phyloP scores from a whole-genome alignment of 1,284 basidiomycete species.

The Leccinum subrobustum region DNA sequence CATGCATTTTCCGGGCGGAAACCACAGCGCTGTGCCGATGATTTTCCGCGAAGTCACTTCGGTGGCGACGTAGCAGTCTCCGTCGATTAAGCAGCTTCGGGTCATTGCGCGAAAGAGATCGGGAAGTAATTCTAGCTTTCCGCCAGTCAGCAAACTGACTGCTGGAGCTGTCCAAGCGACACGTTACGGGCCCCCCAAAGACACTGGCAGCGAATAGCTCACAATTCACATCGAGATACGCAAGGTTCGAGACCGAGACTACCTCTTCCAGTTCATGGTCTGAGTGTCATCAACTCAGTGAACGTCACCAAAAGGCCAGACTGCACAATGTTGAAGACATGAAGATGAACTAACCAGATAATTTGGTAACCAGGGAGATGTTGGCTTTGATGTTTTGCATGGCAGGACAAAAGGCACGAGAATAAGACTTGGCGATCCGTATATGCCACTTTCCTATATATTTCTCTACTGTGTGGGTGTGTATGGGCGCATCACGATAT shows the following conservation, averaged over 20 bases:
- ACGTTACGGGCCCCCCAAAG: not conserved
- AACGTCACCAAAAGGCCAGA: not conserved
- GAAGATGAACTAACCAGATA: conserved; percentile 1
- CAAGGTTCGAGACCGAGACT: not conserved
- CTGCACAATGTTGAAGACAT: not conserved
- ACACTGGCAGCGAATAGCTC: not conserved
- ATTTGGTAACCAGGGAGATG: not conserved
- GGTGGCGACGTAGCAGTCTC: conserved; percentile 8
- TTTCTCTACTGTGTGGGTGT: not conserved
- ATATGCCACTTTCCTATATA: not conserved
- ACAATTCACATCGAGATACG: conserved; percentile 1
- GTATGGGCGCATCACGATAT: not conserved
- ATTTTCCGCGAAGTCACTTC: conserved; percentile 3
- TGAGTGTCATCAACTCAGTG: not conserved
- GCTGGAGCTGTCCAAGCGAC: not conserved
- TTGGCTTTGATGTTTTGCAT: conserved; percentile 6
- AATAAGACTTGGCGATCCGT: not conserved
- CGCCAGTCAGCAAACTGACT: conserved; percentile 2
- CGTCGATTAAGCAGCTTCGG: conserved; percentile 3
- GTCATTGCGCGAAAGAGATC: conserved; percentile 5
- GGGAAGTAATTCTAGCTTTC: conserved; percentile 3
- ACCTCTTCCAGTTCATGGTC: conserved; percentile 6
- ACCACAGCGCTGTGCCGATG: conserved; percentile 5
- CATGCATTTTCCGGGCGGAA: conserved; percentile 3
- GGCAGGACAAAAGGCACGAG: not conserved